Evolutionary conservation across 1,284 basidiomycete genomes (phyloP).

Genomic region (Moesziomyces parantarcticus): DNA sequence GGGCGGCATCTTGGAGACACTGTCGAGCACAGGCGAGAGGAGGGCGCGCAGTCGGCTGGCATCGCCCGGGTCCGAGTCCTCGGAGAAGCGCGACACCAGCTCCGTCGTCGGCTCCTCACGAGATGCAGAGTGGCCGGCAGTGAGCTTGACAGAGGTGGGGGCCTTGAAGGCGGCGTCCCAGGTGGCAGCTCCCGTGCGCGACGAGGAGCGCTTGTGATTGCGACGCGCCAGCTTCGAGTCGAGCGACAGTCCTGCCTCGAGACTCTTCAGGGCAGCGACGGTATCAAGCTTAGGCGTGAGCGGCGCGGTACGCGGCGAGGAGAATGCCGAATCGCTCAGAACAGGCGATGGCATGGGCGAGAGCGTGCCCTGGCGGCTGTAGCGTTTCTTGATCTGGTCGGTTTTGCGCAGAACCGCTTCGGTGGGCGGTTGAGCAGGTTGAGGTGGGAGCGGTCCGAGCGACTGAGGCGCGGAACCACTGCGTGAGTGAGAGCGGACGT

Average conservation of each 20-base stretch:
- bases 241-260: slow-evolving; percentile 26
- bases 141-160: slow-evolving; percentile 13
- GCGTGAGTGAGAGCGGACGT: slow-evolving; percentile 1
- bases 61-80: slow-evolving; percentile 25
- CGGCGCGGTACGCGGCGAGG: slow-evolving; percentile 2
- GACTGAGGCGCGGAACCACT: slow-evolving; percentile 21
- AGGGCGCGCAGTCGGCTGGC: slow-evolving; percentile 2
- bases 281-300: slow-evolving; percentile 19
- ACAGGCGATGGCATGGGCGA: slow-evolving; percentile 4
- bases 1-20: slow-evolving; percentile 5
- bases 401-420: slow-evolving; percentile 27
- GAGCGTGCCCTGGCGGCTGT: slow-evolving; percentile 16
- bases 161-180: not conserved
- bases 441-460: slow-evolving; percentile 34
- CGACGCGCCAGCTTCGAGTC: slow-evolving; percentile 22
- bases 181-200: slow-evolving; percentile 3
- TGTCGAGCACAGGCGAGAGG: slow-evolving; percentile 7
- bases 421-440: slow-evolving; percentile 9
- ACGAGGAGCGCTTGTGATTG: slow-evolving; percentile 18
- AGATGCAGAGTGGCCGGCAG: slow-evolving; percentile 16
- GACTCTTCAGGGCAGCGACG: slow-evolving; percentile 5
- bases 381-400: slow-evolving; percentile 28
- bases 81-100: slow-evolving; percentile 17
- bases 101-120: slow-evolving; percentile 1
- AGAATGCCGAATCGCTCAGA: slow-evolving; percentile 1